Evolutionary conservation across 805 yeast genomes (phyloP), one percentile per base, ranked within the genome.

Genomic region (Kazachstania taianensis): DNA sequence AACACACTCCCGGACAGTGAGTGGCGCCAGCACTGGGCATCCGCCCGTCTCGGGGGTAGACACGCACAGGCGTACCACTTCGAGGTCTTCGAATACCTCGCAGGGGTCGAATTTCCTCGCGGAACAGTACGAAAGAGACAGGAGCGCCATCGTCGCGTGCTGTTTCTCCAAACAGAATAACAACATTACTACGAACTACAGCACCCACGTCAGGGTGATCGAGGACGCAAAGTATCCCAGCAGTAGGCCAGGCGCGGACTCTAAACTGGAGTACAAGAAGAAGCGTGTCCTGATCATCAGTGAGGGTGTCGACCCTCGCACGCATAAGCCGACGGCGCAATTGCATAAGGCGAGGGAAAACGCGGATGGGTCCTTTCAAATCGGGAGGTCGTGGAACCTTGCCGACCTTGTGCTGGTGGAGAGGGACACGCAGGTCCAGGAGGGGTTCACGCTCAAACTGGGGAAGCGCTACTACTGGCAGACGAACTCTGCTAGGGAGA

Each of bases 351-450:
- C 94, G 2, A 77, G 94, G 49, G 85, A 75, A 53, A 80, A 81
- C 46, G 64, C 72, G 7, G 81, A 82, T 46, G 78, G 81, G 1
- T 57, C 77, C 1, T 75, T 81, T 48, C 96, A 87, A 59, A 83
- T 87, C 35, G 97, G 97, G 22, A 72, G 96, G 50, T 81, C 94
- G 3, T 87, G 97, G 97, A 77, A 75, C 42, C 62, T 89, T 48
- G 81, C 73, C 41, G 94, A 83, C 46, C 62, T 89, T 43, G 55
- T 66, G 3, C 56, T 59, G 29, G 56, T 87, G 2, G 75, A 76
- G 22, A 66, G 72, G 37, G 83, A 78, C 41, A 36, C 41, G 22
- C 69, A 61, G 19, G 69, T 69, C 9, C 69, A 66, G 2, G 69
- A 72, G 33, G 85, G 87, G 2, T 65, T 82, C 38, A 41, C 69